These are phyloP conservation scores for Sporothrix euskadiensis DNA, from an alignment of 2,329 filamentous ascomycete genomes.

Conservation along the genomic window DNA sequence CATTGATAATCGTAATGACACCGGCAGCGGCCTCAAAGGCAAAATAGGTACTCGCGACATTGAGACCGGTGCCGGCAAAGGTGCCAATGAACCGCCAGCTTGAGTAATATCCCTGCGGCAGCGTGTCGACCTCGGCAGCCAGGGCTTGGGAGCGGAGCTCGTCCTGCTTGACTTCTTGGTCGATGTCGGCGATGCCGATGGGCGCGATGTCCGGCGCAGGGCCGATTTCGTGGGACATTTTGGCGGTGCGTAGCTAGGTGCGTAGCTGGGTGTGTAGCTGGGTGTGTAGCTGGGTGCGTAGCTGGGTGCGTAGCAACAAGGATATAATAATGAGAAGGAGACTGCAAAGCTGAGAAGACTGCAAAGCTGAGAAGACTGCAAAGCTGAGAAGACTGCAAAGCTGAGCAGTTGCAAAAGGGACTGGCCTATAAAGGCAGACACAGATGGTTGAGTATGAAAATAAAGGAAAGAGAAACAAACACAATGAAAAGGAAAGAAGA, in stretches of 20 bases:
- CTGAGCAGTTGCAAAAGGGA: neutral
- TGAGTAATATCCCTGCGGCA: neutral
- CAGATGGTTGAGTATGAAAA: neutral
- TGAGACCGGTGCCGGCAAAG: neutral
- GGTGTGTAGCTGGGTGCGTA: too few relatives aligned
- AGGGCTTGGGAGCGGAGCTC: neutral
- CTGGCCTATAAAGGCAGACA: too few relatives aligned
- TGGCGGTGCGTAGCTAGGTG: neutral
- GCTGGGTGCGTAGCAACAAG: neutral
- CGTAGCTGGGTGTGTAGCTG: neutral
- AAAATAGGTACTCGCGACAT: neutral
- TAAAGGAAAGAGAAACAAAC: neutral
- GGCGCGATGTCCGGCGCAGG: neutral
- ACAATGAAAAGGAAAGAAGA: neutral
- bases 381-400: neutral
- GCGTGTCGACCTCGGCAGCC: neutral
- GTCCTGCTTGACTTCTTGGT: slow-evolving; percentile 7
- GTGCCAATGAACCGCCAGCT: neutral
- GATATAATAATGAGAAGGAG: neutral
- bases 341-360: neutral
- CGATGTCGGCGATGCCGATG: neutral
- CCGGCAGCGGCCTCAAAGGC: neutral
- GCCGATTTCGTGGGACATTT: neutral
- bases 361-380: too few relatives aligned
- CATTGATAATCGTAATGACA: neutral